These are phyloP conservation scores for Fusarium poae DNA, from an alignment of 2,329 filamentous ascomycete genomes.

Conservation along the genomic window DNA sequence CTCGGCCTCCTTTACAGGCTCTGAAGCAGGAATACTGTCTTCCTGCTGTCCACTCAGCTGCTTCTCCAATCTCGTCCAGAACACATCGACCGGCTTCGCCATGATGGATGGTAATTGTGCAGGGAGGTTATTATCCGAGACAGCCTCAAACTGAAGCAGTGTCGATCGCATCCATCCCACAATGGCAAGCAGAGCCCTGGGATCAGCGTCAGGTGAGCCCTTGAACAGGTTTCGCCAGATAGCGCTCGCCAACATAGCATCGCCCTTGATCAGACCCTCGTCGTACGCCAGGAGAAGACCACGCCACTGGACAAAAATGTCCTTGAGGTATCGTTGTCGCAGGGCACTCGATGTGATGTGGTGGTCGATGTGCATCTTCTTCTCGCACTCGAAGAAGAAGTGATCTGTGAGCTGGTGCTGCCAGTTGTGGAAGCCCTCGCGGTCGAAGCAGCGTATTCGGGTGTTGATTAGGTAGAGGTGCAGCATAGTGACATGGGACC, in stretches of 20 bases:
- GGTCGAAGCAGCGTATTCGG: conserved; percentile 82
- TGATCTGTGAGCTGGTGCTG: conserved; percentile 94
- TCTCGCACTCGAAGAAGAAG: conserved; percentile 91
- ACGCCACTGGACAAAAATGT: conserved; percentile 93
- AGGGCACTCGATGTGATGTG: conserved; percentile 71
- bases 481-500: conserved; percentile 95
- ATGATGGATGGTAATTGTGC: conserved; percentile 53
- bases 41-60: conserved; percentile 55
- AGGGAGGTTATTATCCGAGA: conserved; percentile 60
- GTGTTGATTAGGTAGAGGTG: conserved; percentile 94
- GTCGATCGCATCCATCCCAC: conserved; percentile 68
- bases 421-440: conserved; percentile 77
- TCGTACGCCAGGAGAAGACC: conserved; percentile 87
- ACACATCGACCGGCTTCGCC: conserved; percentile 56
- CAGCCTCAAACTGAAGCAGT: conserved; percentile 63
- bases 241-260: conserved; percentile 82
- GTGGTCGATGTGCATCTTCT: conserved; percentile 85
- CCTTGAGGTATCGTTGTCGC: conserved; percentile 79
- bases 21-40: conserved; percentile 24
- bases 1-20: conserved; percentile 39
- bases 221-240: conserved; percentile 96
- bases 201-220: conserved; percentile 68
- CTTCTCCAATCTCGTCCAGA: conserved; percentile 60
- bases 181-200: conserved; percentile 64
- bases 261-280: conserved; percentile 81